Conservation (phyloP, 495 filamentous ascomycete genomes). For the Aspergillus cavernicola region DNA sequence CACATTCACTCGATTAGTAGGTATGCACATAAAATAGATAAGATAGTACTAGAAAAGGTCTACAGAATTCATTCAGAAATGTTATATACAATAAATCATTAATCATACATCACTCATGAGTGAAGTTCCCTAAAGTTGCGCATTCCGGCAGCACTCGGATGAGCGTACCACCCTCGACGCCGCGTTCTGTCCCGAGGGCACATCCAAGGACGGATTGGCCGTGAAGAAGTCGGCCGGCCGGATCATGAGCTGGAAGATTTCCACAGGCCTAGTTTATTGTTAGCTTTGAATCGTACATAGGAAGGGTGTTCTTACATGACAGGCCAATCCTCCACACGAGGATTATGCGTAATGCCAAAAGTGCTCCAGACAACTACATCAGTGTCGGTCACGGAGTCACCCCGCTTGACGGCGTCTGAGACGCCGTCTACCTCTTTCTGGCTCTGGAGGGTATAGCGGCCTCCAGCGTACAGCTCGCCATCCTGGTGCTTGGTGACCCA, state of each 20-base stretch:
- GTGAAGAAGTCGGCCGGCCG: conserved; percentile 75
- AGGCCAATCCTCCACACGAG: conserved; percentile 61
- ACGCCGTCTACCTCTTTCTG: conserved; percentile 55
- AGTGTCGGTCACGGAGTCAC: conserved; percentile 48
- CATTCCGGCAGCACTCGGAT: conserved; percentile 26
- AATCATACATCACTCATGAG: conserved; percentile 6
- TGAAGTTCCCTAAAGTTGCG: conserved; percentile 30
- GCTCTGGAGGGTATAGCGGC: conserved; percentile 85
- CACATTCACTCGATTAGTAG: too few species aligned
- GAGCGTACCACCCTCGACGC: conserved; percentile 44
- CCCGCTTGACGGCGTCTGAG: conserved; percentile 51
- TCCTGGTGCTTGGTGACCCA: conserved; percentile 81
- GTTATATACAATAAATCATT: conserved; percentile 8
- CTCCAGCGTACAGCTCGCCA: conserved; percentile 78
- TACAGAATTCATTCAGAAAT: background rate
- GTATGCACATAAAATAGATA: too few species aligned
- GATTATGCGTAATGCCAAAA: conserved; percentile 65
- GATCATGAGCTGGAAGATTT: conserved; percentile 62
- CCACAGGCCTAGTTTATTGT: conserved; percentile 43
- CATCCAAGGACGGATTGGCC: conserved; percentile 70
- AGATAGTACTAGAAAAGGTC: background rate
- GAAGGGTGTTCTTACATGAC: conserved; percentile 52
- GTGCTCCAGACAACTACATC: conserved; percentile 49
- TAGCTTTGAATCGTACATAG: background rate
- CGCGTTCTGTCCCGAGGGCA: conserved; percentile 55